A percentile compares a stretch with the other conserved stretches of the same genome.
Evolutionary conservation across 2,329 filamentous ascomycete genomes (phyloP).

Genomic region (Thelonectria olida): DNA sequence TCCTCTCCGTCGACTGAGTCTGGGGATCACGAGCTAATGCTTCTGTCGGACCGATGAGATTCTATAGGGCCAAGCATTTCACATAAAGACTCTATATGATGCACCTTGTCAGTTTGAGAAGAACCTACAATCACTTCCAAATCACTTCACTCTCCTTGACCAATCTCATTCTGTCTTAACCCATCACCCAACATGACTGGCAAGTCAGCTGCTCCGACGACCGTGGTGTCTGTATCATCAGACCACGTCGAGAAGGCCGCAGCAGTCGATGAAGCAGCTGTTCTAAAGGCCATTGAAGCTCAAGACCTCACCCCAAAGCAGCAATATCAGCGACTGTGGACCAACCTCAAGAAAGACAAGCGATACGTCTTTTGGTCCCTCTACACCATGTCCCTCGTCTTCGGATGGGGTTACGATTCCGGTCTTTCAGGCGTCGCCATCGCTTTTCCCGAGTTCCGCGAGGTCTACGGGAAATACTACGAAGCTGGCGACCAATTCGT

Average conservation of each 20-base stretch:
- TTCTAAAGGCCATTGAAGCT: background rate
- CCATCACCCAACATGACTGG: background rate
- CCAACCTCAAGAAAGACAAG: conserved; percentile 42
- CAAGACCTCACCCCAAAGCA: conserved; percentile 36
- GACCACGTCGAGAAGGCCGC: background rate
- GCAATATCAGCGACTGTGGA: conserved; percentile 40
- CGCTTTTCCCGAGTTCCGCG: conserved; percentile 46
- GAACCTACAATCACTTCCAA: background rate
- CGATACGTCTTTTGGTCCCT: conserved; percentile 40
- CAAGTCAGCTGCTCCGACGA: background rate
- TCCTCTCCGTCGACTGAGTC: background rate
- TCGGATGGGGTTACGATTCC: conserved; percentile 48
- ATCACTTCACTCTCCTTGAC: background rate
- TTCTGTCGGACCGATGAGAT: no score
- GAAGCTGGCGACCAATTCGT: conserved; percentile 40
- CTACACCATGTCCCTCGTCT: conserved; percentile 46
- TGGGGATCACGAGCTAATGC: background rate
- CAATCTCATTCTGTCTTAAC: background rate
- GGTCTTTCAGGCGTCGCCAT: conserved; percentile 47
- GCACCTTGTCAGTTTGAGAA: background rate
- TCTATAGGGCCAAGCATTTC: background rate
- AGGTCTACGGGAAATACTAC: conserved; percentile 46
- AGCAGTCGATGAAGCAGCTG: background rate
- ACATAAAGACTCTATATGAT: background rate
- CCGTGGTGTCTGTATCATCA: no score